phyloP scores from a whole-genome alignment of 1,284 basidiomycete species.

The Ceratobasidium sp. region DNA sequence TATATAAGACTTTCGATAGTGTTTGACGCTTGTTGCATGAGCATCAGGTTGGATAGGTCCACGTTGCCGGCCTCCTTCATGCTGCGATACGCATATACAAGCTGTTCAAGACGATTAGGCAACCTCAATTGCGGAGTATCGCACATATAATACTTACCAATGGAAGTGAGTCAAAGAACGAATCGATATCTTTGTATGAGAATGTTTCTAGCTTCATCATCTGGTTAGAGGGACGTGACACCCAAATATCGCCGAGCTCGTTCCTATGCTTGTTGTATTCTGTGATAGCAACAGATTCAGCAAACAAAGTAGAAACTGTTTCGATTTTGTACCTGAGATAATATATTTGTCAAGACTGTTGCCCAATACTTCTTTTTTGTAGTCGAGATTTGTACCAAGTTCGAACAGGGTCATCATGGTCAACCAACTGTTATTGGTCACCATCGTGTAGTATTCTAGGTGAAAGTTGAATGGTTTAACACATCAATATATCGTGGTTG shows the following conservation, averaged over 20 bases:
- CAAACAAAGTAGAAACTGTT: background rate
- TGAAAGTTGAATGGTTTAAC: background rate
- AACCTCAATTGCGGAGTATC: background rate
- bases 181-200: conserved; percentile 10
- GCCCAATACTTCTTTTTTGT: conserved; percentile 30
- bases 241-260: conserved; percentile 23
- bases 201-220: background rate
- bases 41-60: background rate
- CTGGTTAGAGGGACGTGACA: conserved; percentile 6
- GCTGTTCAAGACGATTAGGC: background rate
- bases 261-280: conserved; percentile 21
- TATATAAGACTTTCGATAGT: conserved; percentile 26
- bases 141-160: conserved; percentile 15
- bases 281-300: background rate
- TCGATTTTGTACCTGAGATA: conserved; percentile 12
- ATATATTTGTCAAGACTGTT: conserved; percentile 32
- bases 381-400: conserved; percentile 21
- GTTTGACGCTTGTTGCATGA: conserved; percentile 26
- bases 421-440: conserved; percentile 31
- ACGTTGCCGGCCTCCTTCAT: background rate
- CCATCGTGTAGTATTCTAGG: conserved; percentile 20
- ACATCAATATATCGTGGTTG: background rate
- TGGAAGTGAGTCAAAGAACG: conserved; percentile 2
- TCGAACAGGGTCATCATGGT: conserved; percentile 22
- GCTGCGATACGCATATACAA: conserved; percentile 5